Evolutionary conservation across 805 yeast genomes (phyloP).

Genomic region (Lachancea nothofagi): DNA sequence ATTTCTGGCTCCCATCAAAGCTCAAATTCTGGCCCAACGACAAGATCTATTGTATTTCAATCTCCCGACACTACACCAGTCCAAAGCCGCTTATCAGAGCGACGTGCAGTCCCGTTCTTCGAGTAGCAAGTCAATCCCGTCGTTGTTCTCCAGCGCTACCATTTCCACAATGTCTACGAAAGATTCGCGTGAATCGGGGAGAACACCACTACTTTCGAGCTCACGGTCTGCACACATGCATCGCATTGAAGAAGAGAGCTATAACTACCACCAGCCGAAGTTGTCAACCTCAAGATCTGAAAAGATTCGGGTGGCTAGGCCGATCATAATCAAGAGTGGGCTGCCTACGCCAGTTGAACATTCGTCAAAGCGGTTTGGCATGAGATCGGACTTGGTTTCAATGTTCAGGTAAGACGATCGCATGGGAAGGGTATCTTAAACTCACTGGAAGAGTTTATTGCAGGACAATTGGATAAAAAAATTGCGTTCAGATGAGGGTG

Average conservation of each 20-base stretch:
- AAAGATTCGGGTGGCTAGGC: slow-evolving; percentile 13
- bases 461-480: not conserved
- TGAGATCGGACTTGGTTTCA: slow-evolving; percentile 21
- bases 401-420: slow-evolving; percentile 13
- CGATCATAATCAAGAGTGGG: slow-evolving; percentile 18
- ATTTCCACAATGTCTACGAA: slow-evolving; percentile 25
- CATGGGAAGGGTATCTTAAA: not conserved
- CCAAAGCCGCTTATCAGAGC: slow-evolving; percentile 12
- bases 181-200: slow-evolving; percentile 15
- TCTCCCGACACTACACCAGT: slow-evolving; percentile 18
- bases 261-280: not conserved
- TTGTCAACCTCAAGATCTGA: slow-evolving; percentile 2
- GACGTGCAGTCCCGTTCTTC: slow-evolving; percentile 29
- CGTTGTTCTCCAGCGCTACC: slow-evolving; percentile 38
- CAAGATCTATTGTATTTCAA: slow-evolving; percentile 26
- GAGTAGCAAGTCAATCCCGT: slow-evolving; percentile 37
- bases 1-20: slow-evolving; percentile 70
- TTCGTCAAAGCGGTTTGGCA: slow-evolving; percentile 3
- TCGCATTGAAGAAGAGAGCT: slow-evolving; percentile 14
- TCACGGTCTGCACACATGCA: slow-evolving; percentile 12
- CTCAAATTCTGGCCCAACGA: slow-evolving; percentile 19
- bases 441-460: slow-evolving; percentile 1
- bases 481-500: too few species aligned
- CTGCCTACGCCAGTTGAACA: slow-evolving; percentile 12
- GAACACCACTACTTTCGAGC: slow-evolving; percentile 11